A percentile compares a stretch with the other conserved stretches of the same genome.
Conservation (phyloP, 257 asterid species). For the Solanum sparsipilum region DNA sequence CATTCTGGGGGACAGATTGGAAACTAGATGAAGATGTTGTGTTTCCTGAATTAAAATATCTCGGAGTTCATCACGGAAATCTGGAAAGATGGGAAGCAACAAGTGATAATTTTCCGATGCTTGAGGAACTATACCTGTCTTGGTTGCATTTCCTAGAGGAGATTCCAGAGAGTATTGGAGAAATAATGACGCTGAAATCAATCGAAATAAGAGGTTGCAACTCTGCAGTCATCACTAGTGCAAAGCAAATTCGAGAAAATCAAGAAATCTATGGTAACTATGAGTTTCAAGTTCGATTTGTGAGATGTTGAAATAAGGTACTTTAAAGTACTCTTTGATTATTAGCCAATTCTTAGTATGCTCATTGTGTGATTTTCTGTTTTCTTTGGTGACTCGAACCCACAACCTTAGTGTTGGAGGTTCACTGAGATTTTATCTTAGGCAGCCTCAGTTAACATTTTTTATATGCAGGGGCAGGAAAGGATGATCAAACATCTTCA, state of each 20-base stretch:
- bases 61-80: not conserved
- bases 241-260: not conserved
- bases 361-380: not conserved
- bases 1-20: not conserved
- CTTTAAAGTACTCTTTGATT: not conserved
- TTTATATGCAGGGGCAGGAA: not conserved
- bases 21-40: not conserved
- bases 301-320: not conserved
- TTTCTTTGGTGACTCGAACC: not conserved
- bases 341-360: not conserved
- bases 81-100: not conserved
- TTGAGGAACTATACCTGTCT: not conserved
- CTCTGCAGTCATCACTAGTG: not conserved
- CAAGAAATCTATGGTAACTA: not conserved
- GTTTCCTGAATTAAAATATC: not conserved
- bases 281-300: not conserved
- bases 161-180: not conserved
- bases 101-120: not conserved
- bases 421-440: not conserved
- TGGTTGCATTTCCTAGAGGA: not conserved
- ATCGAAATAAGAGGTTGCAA: not conserved
- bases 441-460: not conserved
- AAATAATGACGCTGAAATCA: not conserved
- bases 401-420: not conserved
- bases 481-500: not conserved